Evolutionary conservation across 352 stramenopile genomes (phyloP).

Genomic region (Pythium brachiatum): DNA sequence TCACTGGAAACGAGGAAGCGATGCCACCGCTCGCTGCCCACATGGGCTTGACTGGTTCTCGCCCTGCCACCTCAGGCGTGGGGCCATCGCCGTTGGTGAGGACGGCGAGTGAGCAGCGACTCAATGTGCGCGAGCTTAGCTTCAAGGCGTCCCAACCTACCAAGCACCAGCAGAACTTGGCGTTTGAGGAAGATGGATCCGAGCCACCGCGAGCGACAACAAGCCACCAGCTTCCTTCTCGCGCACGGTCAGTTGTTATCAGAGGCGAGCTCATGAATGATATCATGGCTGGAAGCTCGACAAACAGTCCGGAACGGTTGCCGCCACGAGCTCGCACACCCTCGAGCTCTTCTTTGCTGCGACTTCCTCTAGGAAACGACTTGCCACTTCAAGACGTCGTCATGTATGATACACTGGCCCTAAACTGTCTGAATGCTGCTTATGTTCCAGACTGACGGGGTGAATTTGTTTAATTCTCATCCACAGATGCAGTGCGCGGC

Average conservation of each 20-base stretch:
- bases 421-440: no score
- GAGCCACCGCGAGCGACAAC: not conserved
- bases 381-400: conserved; percentile 16
- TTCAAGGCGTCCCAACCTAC: not conserved
- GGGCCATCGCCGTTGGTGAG: not conserved
- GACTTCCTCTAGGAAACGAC: not conserved
- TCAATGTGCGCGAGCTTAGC: not conserved
- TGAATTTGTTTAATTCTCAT: not conserved
- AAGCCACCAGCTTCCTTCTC: not conserved
- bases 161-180: not conserved
- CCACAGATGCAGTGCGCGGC: conserved; percentile 39
- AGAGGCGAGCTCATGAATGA: conserved; percentile 10
- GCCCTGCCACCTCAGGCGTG: not conserved
- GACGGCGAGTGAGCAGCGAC: not conserved
- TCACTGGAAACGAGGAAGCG: not conserved
- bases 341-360: not conserved
- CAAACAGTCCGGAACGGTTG: not conserved
- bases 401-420: conserved; percentile 15
- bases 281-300: not conserved
- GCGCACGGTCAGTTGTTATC: conserved; percentile 3
- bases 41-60: not conserved
- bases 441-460: no score
- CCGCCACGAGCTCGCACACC: not conserved
- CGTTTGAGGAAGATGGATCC: not conserved
- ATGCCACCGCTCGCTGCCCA: not conserved